A percentile compares a stretch with the other conserved stretches of the same genome.
These are phyloP conservation scores for Chaetothyriales sp. DNA, from an alignment of 2,329 filamentous ascomycete genomes.

Conservation along the genomic window DNA sequence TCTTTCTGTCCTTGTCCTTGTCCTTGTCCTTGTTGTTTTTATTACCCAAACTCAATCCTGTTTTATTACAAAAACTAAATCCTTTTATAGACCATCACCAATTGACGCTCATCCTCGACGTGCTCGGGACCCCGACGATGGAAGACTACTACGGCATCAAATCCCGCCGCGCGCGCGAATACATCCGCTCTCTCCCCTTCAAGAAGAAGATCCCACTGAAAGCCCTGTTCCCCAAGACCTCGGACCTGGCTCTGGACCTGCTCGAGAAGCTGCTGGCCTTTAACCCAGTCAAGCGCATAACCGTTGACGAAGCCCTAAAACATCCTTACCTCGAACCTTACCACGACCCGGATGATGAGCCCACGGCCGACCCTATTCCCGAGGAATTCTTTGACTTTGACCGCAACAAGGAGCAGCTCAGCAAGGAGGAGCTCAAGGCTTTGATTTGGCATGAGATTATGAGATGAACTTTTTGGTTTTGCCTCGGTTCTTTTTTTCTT, in stretches of 20 bases:
- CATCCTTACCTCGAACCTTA: slow-evolving; percentile 98
- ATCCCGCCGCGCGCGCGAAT: slow-evolving; percentile 88
- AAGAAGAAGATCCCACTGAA: slow-evolving; percentile 99
- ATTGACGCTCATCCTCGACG: slow-evolving; percentile 88
- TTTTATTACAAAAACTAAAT: slow-evolving; percentile 4
- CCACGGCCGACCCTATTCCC: slow-evolving; percentile 86
- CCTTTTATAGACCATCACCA: slow-evolving; percentile 74
- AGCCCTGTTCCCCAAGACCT: slow-evolving; percentile 96
- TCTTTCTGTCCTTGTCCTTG: slow-evolving; percentile 15
- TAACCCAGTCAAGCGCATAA: slow-evolving; percentile 97
- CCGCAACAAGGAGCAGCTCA: slow-evolving; percentile 97
- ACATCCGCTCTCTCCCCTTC: slow-evolving; percentile 94
- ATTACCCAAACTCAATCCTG: too few species aligned
- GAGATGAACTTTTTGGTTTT: slow-evolving; percentile 33
- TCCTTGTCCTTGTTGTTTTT: too few species aligned
- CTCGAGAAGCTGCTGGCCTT: slow-evolving; percentile 93
- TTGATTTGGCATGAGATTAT: slow-evolving; percentile 97
- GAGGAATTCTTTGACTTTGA: slow-evolving; percentile 99
- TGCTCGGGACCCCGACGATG: slow-evolving; percentile 96
- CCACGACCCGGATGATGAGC: slow-evolving; percentile 96
- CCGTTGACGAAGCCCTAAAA: slow-evolving; percentile 89
- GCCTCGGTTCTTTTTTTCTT: background rate
- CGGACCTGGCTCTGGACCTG: slow-evolving; percentile 83
- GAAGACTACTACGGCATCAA: slow-evolving; percentile 99
- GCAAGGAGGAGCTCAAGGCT: slow-evolving; percentile 91